A percentile compares a stretch with the other conserved stretches of the same genome.
These are phyloP conservation scores for Ganoderma resinaceum DNA, from an alignment of 1,284 basidiomycete species.

Conservation along the genomic window DNA sequence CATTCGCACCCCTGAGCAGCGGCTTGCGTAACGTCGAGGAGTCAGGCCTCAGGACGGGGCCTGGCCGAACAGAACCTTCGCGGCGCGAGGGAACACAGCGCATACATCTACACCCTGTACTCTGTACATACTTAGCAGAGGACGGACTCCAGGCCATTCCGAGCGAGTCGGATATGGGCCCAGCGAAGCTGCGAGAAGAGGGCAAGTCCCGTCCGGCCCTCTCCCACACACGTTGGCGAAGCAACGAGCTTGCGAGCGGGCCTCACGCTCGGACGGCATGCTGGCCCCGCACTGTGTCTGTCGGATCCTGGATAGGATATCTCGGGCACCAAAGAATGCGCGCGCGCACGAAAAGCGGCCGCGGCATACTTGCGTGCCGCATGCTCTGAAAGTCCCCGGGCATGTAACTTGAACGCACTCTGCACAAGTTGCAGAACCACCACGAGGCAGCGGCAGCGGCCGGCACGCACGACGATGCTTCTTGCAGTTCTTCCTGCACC, in stretches of 20 bases:
- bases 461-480: neutral
- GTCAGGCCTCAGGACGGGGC: too few relatives aligned
- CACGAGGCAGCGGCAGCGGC: neutral
- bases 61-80: neutral
- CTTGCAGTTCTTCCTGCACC: neutral
- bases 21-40: neutral
- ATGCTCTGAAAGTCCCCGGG: too few relatives aligned
- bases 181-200: neutral
- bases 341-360: too few relatives aligned
- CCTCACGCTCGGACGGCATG: neutral
- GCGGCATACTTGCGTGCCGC: too few relatives aligned
- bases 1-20: neutral
- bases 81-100: neutral
- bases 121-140: neutral
- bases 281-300: too few relatives aligned
- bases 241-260: neutral
- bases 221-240: neutral
- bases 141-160: neutral
- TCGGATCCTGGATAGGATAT: neutral
- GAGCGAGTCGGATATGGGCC: neutral
- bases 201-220: slow-evolving; percentile 1
- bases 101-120: too few relatives aligned
- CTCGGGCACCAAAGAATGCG: neutral
- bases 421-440: neutral
- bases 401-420: too few relatives aligned